These are phyloP conservation scores for Alternaria conjuncta DNA, from an alignment of 2,329 filamentous ascomycete species.

Conservation along the genomic window DNA sequence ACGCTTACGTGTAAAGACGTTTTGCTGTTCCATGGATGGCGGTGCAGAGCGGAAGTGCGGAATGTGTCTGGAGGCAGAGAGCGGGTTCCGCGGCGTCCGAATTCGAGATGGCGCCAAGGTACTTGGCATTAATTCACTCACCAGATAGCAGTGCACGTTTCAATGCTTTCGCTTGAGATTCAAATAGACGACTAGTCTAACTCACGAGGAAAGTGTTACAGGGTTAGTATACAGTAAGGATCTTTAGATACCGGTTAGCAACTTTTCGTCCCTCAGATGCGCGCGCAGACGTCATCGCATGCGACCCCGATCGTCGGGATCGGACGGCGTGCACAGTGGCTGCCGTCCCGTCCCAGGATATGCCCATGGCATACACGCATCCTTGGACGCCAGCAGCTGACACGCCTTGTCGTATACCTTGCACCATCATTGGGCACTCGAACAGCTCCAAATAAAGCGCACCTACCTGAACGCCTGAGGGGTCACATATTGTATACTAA, in stretches of 20 bases:
- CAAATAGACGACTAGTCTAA: background rate
- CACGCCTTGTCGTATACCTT: background rate
- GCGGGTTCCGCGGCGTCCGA: background rate
- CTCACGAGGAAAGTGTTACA: background rate
- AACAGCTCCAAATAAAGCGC: background rate
- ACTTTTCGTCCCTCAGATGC: background rate
- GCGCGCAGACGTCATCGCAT: background rate
- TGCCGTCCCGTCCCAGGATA: background rate
- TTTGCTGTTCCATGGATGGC: background rate
- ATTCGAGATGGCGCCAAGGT: background rate
- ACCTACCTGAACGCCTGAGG: background rate
- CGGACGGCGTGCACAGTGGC: background rate
- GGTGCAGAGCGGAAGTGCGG: background rate
- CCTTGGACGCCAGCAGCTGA: background rate
- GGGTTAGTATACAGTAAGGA: background rate
- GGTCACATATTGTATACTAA: background rate
- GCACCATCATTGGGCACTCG: background rate
- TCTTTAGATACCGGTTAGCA: background rate
- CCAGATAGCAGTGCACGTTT: background rate
- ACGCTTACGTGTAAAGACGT: background rate
- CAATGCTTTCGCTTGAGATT: background rate
- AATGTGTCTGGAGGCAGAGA: background rate
- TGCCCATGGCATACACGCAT: background rate
- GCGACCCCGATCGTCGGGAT: background rate
- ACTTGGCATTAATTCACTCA: background rate